phyloP scores from a whole-genome alignment of 257 asterid genomes.

The Fraxinus quadrangulata region DNA sequence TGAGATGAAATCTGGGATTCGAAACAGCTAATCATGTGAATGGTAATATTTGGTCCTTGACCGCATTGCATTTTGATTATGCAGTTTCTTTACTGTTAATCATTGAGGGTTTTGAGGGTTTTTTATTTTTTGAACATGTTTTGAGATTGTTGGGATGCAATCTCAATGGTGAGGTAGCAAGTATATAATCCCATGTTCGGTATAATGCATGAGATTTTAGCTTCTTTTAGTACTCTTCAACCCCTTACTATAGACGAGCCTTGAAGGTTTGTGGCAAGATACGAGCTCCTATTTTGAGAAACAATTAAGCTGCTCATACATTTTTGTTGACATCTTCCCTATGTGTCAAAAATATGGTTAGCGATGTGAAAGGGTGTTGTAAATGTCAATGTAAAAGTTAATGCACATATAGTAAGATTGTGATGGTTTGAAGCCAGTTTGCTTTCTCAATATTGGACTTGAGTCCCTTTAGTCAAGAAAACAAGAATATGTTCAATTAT shows the following conservation, averaged over 20 bases:
- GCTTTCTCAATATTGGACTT: no score
- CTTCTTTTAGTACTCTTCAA: neutral
- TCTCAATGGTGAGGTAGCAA: neutral
- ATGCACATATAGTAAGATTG: no score
- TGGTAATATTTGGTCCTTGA: conserved; percentile 4
- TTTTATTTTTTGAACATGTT: conserved; percentile 14
- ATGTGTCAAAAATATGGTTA: no score
- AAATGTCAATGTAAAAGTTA: no score
- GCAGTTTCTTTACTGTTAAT: neutral
- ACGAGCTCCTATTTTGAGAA: conserved; percentile 21
- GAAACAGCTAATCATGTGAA: neutral
- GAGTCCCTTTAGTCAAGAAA: no score
- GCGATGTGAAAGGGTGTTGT: no score
- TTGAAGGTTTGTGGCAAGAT: neutral
- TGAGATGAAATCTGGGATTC: conserved; percentile 20
- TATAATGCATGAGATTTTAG: neutral
- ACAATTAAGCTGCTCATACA: no score
- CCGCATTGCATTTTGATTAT: neutral
- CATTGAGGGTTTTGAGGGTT: conserved; percentile 7
- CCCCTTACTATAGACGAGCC: neutral
- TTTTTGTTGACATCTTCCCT: no score
- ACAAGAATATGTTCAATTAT: no score
- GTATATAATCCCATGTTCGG: neutral
- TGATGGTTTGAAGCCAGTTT: no score
- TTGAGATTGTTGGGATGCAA: conserved; percentile 6